phyloP scores from a whole-genome alignment of 1,284 basidiomycete genomes.

The Lignosus rhinocerotis region DNA sequence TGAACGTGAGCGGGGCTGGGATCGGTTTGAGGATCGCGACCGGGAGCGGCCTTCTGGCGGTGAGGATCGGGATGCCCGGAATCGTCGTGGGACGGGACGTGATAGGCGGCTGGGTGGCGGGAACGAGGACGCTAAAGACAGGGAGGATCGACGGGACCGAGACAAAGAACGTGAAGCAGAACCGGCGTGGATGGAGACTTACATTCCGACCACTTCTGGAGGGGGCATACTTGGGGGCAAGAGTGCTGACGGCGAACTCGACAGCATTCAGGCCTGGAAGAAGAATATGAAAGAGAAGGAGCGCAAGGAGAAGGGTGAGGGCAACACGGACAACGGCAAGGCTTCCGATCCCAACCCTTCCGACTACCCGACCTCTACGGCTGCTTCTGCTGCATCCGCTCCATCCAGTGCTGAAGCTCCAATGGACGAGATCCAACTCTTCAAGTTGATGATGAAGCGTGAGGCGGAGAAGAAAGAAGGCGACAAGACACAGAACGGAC shows the following conservation, averaged over 20 bases:
- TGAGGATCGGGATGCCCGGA: conserved; percentile 65
- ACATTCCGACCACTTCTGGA: conserved; percentile 59
- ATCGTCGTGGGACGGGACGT: conserved; percentile 57
- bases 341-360: conserved; percentile 29
- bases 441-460: conserved; percentile 83
- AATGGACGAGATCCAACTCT: conserved; percentile 84
- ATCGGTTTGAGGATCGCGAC: conserved; percentile 40
- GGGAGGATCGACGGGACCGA: conserved; percentile 47
- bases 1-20: conserved; percentile 35
- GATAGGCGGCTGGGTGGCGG: conserved; percentile 51
- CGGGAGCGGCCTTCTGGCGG: conserved; percentile 63
- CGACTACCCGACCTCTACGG: conserved; percentile 4
- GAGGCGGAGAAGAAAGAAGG: conserved; percentile 71
- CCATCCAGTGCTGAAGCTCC: conserved; percentile 36
- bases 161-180: conserved; percentile 76
- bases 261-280: conserved; percentile 90
- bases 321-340: conserved; percentile 28
- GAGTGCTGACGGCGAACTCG: conserved; percentile 64
- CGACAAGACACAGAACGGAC: conserved; percentile 31
- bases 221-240: conserved; percentile 66
- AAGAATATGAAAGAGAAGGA: conserved; percentile 84
- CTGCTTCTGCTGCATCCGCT: conserved; percentile 26
- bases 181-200: conserved; percentile 92
- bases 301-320: conserved; percentile 48
- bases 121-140: conserved; percentile 57